These are phyloP conservation scores for Bipolaris zeicola DNA, from an alignment of 2,329 filamentous ascomycete genomes.

Conservation along the genomic window DNA sequence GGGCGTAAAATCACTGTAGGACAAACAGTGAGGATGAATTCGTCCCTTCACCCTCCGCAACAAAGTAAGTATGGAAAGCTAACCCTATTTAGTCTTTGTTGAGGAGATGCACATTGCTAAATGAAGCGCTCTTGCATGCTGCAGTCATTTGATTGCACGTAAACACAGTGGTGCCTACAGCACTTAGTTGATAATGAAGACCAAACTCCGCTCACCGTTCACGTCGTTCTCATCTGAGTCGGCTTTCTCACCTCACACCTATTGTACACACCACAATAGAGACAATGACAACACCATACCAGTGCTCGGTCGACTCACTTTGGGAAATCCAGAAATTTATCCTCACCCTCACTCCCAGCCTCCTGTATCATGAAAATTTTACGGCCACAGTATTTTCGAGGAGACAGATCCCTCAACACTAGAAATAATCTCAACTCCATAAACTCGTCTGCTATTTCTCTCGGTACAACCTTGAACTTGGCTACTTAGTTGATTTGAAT, in stretches of 20 bases:
- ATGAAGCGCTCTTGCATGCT: no score
- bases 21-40: no score
- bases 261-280: background rate
- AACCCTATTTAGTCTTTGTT: no score
- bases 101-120: no score
- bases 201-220: no score
- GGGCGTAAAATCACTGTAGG: no score
- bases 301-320: conserved; percentile 8
- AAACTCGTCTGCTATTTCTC: background rate
- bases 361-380: conserved; percentile 9
- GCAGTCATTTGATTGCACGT: no score
- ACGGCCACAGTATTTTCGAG: background rate
- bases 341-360: conserved; percentile 26
- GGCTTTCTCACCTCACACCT: background rate
- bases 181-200: no score
- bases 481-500: background rate
- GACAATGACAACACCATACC: conserved; percentile 17
- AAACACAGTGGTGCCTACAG: no score
- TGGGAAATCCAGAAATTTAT: conserved; percentile 7
- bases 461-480: background rate
- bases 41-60: no score
- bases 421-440: background rate
- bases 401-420: background rate
- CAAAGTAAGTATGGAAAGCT: no score
- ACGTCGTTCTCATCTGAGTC: no score